These are phyloP conservation scores for Cryphonectria carpinicola DNA, from an alignment of 2,329 filamentous ascomycete species.

Conservation along the genomic window DNA sequence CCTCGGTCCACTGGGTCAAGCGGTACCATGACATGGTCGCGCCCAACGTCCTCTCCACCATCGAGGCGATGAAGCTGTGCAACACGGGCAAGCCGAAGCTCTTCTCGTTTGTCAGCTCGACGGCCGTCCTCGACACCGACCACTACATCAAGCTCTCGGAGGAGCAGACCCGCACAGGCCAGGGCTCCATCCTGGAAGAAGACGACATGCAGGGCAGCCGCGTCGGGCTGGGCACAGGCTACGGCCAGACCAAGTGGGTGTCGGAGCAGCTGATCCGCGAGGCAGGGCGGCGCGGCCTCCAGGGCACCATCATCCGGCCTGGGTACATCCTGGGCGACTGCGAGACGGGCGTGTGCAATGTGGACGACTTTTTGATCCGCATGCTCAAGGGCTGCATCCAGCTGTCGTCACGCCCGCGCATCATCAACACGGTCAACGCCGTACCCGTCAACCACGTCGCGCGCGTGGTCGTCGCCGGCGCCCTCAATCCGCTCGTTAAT, in stretches of 20 bases:
- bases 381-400: slow-evolving; percentile 89
- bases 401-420: slow-evolving; percentile 71
- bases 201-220: slow-evolving; percentile 80
- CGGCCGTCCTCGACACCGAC: slow-evolving; percentile 79
- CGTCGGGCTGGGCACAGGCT: slow-evolving; percentile 79
- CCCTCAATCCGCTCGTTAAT: slow-evolving; percentile 62
- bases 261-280: slow-evolving; percentile 72
- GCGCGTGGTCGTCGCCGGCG: slow-evolving; percentile 75
- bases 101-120: slow-evolving; percentile 82
- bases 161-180: slow-evolving; percentile 61
- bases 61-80: slow-evolving; percentile 77
- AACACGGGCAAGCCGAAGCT: slow-evolving; percentile 77
- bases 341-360: slow-evolving; percentile 71
- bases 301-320: slow-evolving; percentile 76
- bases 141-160: slow-evolving; percentile 78
- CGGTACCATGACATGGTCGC: slow-evolving; percentile 73
- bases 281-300: slow-evolving; percentile 76
- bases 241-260: slow-evolving; percentile 91
- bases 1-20: slow-evolving; percentile 79
- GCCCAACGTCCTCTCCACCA: slow-evolving; percentile 79
- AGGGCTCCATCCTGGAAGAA: slow-evolving; percentile 68
- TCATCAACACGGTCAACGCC: slow-evolving; percentile 86
- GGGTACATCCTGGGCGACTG: slow-evolving; percentile 84
- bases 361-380: slow-evolving; percentile 88
- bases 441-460: slow-evolving; percentile 86